Evolutionary conservation across 2,329 filamentous ascomycete species (phyloP), one percentile per base, ranked within the genome.

Genomic region (Calonectria multiphialidica): DNA sequence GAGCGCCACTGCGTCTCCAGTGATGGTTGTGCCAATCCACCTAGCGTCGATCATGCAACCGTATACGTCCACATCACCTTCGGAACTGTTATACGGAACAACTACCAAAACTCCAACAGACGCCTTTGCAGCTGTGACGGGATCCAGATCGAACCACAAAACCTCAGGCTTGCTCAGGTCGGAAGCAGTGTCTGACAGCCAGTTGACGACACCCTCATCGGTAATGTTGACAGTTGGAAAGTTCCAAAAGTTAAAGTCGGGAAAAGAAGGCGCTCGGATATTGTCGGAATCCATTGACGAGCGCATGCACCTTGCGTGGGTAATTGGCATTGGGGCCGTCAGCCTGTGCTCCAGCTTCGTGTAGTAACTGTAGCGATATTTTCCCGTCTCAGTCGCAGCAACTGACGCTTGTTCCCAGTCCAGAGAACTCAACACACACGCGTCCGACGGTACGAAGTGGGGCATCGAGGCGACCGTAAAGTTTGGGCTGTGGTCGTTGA

Each of bases 11-110:
- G 74, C 62, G 3, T 76, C 74, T 0, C 74, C 74, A 2, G 72
- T 76, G 33, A 77, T 47, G 0, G 76, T 75, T 6, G 75, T 50
- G 0, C 49, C 55, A 2, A 67, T 62, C 74, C 75, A 77, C 35
- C 75, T 42, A 0, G 75, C 75, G 23, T 77, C 75, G 1, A 77
- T 66, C 75, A 73, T 75, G 15, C 75, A 77, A 1, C 75, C 75
- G 5, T 77, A 77, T 1, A 77, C n/a, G 18, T 77, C 74, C 6
- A 72, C 57, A 2, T 68, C 25, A 3, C 68, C 23, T 10, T 21
- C 63, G 2, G 66, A 72, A 2, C 45, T 61, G 28, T 74, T 71
- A 0, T 70, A 68, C 0, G 75, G 75, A 0, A 69, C 65, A 2
- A 68, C 74, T 3, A 77, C 40, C 1, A 73, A n/a, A 0, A 68